Evolutionary conservation across 129 eudicot genomes (phyloP).

Genomic region (Oenanthe sinensis): DNA sequence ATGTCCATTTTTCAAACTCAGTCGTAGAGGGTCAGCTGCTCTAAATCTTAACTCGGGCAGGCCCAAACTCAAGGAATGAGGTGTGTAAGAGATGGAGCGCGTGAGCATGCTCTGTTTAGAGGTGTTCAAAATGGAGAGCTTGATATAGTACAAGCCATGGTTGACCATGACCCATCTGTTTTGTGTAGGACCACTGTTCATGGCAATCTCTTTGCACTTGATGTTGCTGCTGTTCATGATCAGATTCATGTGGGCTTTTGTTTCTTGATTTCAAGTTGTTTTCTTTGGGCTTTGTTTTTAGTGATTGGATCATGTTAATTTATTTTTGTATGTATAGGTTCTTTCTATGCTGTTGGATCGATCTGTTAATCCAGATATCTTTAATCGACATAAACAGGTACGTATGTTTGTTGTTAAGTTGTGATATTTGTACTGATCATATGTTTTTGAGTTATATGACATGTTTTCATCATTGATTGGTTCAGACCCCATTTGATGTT

Average conservation of each 20-base stretch:
- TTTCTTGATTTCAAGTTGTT: background rate
- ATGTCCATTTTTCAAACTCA: background rate
- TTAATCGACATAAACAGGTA: slow-evolving; percentile 14
- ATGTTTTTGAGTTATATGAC: background rate
- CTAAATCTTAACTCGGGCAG: background rate
- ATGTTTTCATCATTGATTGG: slow-evolving; percentile 13
- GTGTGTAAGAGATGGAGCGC: slow-evolving; percentile 28
- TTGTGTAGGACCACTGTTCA: slow-evolving; percentile 31
- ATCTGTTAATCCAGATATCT: slow-evolving; percentile 10
- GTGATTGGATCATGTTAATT: too few relatives aligned
- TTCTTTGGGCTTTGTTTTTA: background rate
- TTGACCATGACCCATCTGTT: slow-evolving; percentile 44
- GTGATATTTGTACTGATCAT: background rate
- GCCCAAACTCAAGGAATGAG: slow-evolving; percentile 40
- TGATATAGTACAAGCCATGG: slow-evolving; percentile 32
- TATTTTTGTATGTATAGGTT: slow-evolving; percentile 24
- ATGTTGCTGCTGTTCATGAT: slow-evolving; percentile 76
- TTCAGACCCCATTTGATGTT: slow-evolving; percentile 77
- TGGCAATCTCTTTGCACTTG: slow-evolving; percentile 51
- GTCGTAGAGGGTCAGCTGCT: background rate
- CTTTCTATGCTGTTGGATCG: slow-evolving; percentile 51
- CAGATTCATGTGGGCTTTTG: slow-evolving; percentile 55
- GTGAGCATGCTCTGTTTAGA: slow-evolving; percentile 45
- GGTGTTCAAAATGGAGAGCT: slow-evolving; percentile 67
- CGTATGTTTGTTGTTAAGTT: background rate